A percentile compares a stretch with the other conserved stretches of the same genome.
phyloP scores from a whole-genome alignment of 2,329 filamentous ascomycete species.

The Drechmeria coniospora region DNA sequence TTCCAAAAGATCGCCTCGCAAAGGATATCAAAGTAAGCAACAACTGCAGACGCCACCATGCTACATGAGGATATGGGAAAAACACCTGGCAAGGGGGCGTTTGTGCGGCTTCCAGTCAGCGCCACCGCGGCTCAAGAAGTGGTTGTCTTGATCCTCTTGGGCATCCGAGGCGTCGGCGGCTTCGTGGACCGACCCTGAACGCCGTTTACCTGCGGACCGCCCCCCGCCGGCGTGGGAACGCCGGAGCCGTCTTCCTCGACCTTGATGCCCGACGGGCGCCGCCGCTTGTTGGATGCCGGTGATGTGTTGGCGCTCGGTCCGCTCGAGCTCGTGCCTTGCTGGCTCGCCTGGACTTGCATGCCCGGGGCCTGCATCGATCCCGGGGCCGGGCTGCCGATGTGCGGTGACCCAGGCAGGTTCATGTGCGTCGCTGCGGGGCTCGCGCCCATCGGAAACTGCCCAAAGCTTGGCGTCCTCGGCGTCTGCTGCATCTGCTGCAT shows the following conservation, averaged over 20 bases:
- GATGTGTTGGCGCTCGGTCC: constrained; percentile 54
- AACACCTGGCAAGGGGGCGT: neutral
- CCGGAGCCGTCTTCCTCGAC: constrained; percentile 36
- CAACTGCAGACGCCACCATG: constrained; percentile 20
- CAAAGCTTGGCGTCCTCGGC: constrained; percentile 38
- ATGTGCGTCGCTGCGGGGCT: constrained; percentile 46
- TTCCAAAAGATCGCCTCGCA: constrained; percentile 10
- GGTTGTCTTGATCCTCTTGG: constrained; percentile 37
- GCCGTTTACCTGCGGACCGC: constrained; percentile 34
- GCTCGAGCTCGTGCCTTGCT: constrained; percentile 51
- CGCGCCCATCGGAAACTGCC: constrained; percentile 41
- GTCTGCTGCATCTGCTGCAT: constrained; percentile 29
- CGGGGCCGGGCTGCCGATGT: constrained; percentile 43
- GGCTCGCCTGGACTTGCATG: constrained; percentile 53
- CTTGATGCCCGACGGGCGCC: constrained; percentile 42
- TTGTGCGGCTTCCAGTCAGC: no score
- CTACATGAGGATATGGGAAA: constrained; percentile 14
- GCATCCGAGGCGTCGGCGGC: constrained; percentile 40
- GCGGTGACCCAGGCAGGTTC: constrained; percentile 46
- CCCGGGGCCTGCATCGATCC: constrained; percentile 47
- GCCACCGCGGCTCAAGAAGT: constrained; percentile 13
- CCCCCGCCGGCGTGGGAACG: constrained; percentile 30
- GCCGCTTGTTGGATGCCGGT: constrained; percentile 43
- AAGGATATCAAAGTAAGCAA: constrained; percentile 9
- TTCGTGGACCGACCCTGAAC: constrained; percentile 34